These are phyloP conservation scores for Sideroxylon spinosum DNA, from an alignment of 179 eudicot genomes.

Conservation along the genomic window DNA sequence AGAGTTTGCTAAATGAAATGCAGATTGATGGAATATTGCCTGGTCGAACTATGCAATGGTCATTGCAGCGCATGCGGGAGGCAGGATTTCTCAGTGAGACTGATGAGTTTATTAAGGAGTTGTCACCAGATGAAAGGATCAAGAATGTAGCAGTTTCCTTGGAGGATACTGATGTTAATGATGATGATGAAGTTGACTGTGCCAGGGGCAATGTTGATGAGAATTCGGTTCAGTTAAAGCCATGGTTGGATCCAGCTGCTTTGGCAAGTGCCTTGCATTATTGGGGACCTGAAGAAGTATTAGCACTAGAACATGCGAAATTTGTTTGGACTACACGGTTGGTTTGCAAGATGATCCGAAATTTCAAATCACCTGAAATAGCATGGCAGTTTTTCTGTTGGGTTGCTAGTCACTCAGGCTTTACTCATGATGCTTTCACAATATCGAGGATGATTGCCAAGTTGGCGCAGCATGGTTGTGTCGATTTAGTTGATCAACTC, in stretches of 20 bases:
- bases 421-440: slow-evolving; percentile 70
- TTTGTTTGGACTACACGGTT: slow-evolving; percentile 78
- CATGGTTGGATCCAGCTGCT: slow-evolving; percentile 85
- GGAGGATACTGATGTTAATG: slow-evolving; percentile 31
- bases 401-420: slow-evolving; percentile 69
- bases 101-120: slow-evolving; percentile 40
- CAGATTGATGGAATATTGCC: slow-evolving; percentile 61
- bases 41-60: slow-evolving; percentile 48
- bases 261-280: slow-evolving; percentile 65
- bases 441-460: slow-evolving; percentile 56
- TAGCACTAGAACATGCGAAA: slow-evolving; percentile 61
- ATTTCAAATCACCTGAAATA: slow-evolving; percentile 59
- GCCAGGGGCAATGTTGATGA: slow-evolving; percentile 21
- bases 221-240: slow-evolving; percentile 48
- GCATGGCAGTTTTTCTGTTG: slow-evolving; percentile 78
- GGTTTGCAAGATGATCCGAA: slow-evolving; percentile 74
- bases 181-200: slow-evolving; percentile 31
- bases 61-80: slow-evolving; percentile 52
- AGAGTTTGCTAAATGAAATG: slow-evolving; percentile 61
- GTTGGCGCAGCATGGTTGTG: slow-evolving; percentile 49
- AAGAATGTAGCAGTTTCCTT: slow-evolving; percentile 32
- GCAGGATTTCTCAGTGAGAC: slow-evolving; percentile 57
- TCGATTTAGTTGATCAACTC: slow-evolving; percentile 49
- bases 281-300: slow-evolving; percentile 69
- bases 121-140: slow-evolving; percentile 70